Percentiles rank a stretch among this genome's conserved stretches.
Evolutionary conservation across 1,284 basidiomycete species (phyloP).

Genomic region (Tremellales sp.): DNA sequence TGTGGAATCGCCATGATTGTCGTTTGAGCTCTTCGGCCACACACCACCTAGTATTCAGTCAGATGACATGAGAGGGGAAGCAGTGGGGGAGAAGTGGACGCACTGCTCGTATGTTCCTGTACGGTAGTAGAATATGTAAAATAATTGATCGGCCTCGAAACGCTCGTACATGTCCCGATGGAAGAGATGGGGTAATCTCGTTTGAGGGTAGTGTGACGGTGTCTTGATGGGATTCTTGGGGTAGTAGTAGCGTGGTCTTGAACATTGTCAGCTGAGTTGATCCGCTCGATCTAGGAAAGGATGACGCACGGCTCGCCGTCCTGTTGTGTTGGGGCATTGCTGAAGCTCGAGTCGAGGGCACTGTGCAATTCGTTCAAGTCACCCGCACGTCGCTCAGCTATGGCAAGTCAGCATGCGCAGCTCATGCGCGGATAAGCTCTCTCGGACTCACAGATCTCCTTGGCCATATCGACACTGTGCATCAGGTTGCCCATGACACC

Average conservation of each 20-base stretch:
- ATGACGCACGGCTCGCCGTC: slow-evolving; percentile 86
- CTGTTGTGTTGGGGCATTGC: slow-evolving; percentile 81
- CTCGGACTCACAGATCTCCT: slow-evolving; percentile 80
- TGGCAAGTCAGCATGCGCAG: neutral
- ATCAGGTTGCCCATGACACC: slow-evolving; percentile 85
- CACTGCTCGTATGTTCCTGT: slow-evolving; percentile 96
- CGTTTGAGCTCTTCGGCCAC: slow-evolving; percentile 96
- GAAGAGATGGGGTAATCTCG: slow-evolving; percentile 73
- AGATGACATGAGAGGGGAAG: neutral
- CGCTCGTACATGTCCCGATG: slow-evolving; percentile 84
- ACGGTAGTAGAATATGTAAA: slow-evolving; percentile 99
- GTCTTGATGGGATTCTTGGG: slow-evolving; percentile 89
- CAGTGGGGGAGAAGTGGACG: slow-evolving; percentile 32
- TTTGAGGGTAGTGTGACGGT: slow-evolving; percentile 92
- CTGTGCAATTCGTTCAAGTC: slow-evolving; percentile 86
- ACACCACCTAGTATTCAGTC: slow-evolving; percentile 63
- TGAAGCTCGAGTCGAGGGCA: slow-evolving; percentile 83
- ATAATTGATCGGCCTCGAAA: slow-evolving; percentile 94
- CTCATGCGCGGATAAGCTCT: too few relatives aligned
- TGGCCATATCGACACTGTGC: slow-evolving; percentile 89
- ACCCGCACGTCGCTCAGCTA: slow-evolving; percentile 76
- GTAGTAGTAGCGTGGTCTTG: slow-evolving; percentile 93
- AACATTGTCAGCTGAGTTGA: too few relatives aligned
- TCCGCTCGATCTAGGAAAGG: neutral
- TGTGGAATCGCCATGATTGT: slow-evolving; percentile 98